Evolutionary conservation across 768 basidiomycete species (phyloP), one percentile per base, ranked within the genome.

Genomic region (Mrakia gelida): DNA sequence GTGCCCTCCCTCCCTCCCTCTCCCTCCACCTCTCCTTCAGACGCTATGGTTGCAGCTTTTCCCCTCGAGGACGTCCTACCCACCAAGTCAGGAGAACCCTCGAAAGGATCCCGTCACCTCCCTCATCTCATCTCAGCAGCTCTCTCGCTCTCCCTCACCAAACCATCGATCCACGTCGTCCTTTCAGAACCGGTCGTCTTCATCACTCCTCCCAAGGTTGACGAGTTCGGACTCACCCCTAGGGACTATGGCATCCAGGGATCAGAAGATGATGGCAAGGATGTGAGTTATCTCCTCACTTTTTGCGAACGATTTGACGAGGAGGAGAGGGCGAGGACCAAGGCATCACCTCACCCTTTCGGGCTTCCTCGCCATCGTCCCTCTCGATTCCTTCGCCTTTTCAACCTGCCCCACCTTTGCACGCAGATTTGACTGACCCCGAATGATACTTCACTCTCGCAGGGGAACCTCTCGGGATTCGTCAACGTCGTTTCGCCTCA

Each of bases 401-500:
- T 2, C 49, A 52, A 18, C 49, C 23, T 62, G 3, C 26, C 65
- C 15, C 30, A 5, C 5, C 65, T 21, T 26, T 32, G 30, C 32
- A 67, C 9, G 65, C n/a, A 30, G 3, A 16, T 34, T 23, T 30
- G 1, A 11, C 32, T 67, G 30, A 30, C 38, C 3, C 8, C 9
- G 16, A 41, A 21, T 30, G 38, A 4, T 30, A 26, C 15, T 30
- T 61, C 5, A 8, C 8, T 21, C 1, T 43, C 61, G 1, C 73
- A 75, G 73, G 75, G 75, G 3, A 26, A 43, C 18, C 21, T 75
- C 65, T 26, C 21, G 0, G 75, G 75, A 13, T 75, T 75, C 65
- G 49, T 75, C 49, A 75, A 75, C 75, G 65, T 75, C 45, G 75
- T 75, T 49, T 67, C 63, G 4, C 63, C 75, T 2, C 10, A 45